A percentile compares a stretch with the other conserved stretches of the same genome.
phyloP scores from a whole-genome alignment of 2,329 filamentous ascomycete species.

The Penicillium sp. region DNA sequence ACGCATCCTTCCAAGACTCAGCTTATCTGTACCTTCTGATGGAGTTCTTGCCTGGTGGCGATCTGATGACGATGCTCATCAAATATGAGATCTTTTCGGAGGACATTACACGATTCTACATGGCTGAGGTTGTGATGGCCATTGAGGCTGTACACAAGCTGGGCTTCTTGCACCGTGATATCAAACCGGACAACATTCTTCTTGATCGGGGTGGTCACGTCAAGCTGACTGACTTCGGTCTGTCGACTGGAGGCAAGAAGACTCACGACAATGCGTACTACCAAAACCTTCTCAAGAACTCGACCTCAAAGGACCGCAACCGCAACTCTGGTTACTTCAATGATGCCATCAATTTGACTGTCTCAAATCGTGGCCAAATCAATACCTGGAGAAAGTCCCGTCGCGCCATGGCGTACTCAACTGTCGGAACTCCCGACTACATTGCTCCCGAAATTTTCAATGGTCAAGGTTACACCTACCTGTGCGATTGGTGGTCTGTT shows the following conservation, averaged over 20 bases:
- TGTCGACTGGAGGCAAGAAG: constrained; percentile 97
- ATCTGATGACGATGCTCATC: constrained; percentile 99
- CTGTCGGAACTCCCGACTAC: constrained; percentile 96
- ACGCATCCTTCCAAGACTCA: constrained; percentile 94
- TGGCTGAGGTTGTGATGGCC: constrained; percentile 96
- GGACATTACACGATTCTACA: constrained; percentile 98
- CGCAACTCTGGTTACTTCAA: constrained; percentile 85
- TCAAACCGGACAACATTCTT: constrained; percentile 98
- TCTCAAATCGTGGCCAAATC: constrained; percentile 95
- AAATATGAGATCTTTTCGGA: constrained; percentile 99
- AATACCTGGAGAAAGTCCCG: constrained; percentile 98
- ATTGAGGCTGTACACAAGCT: constrained; percentile 98
- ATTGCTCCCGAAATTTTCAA: constrained; percentile 98
- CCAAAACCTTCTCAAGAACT: constrained; percentile 86
- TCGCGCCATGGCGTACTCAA: constrained; percentile 94
- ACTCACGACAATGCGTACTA: constrained; percentile 98
- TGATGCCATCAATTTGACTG: constrained; percentile 96
- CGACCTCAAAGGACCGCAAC: constrained; percentile 68
- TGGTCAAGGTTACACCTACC: constrained; percentile 90
- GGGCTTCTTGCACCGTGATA: constrained; percentile 97
- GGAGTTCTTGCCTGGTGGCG: constrained; percentile 97
- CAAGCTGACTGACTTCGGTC: constrained; percentile 95
- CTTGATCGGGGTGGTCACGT: constrained; percentile 94
- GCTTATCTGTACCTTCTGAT: constrained; percentile 99
- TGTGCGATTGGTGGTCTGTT: constrained; percentile 99